Base-by-base conservation (phyloP, 495 filamentous ascomycete genomes). In the Neurospora sp. region DNA sequence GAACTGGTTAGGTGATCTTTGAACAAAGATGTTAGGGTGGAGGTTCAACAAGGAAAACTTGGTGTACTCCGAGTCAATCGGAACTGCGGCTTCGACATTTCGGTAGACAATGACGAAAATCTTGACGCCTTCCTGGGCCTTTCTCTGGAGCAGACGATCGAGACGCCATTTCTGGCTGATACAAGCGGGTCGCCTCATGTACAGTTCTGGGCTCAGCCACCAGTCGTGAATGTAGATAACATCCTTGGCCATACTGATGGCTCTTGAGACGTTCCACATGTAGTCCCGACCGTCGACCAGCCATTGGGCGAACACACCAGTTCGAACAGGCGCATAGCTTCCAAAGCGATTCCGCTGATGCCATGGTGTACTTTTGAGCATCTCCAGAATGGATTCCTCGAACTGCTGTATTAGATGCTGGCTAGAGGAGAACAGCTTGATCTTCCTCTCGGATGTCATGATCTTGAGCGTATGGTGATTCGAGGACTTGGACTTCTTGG, bases 191-290 rank as follows among this genome's bases (percentile, higher is more conserved):
- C 96, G 88, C 49, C 96, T 90, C 91, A 99, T 91, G 83, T 99
- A 99, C 37, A 99, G 82, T 81, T 99, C 96, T 6, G 96, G 96
- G 76, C 93, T 97, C 72, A 99, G 80, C 96, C 96, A 99, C 96
- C 96, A 99, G 80, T 98, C 96, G 80, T 99, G 96, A 71, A 99
- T 99, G 82, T 98, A 98, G 74, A 99, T 94, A 44, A 99, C 96
- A 85, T 99, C 96, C 79, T 93, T 93, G 12, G 96, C 96, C 90
- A 97, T 97, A 80, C 92, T 97, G 81, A 99, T 98, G 3, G 96
- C 96, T 71, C 96, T 89, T 7, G 94, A 97, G 8, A 98, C 95
- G 77, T 97, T 95, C 96, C 96, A 99, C 95, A 98, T 98, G 82
- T 98, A 95, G 78, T 99, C 96, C 70, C 96, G 88, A 16, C 93